These are phyloP conservation scores for Naganishia vaughanmartiniae DNA, from an alignment of 768 basidiomycete species.

Conservation along the genomic window DNA sequence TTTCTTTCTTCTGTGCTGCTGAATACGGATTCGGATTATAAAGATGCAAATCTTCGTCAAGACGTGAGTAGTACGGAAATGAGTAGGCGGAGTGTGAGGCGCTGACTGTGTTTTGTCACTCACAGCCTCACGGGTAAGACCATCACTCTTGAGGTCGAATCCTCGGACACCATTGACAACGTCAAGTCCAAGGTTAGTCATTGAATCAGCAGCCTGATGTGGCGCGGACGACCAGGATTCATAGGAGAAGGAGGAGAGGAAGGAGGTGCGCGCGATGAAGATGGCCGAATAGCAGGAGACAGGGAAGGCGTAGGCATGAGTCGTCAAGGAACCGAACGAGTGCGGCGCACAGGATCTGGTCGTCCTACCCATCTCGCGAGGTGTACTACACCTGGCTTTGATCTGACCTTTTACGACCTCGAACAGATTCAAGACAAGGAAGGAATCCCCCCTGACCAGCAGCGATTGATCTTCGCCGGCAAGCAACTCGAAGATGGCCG, in stretches of 20 bases:
- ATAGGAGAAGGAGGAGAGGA: neutral
- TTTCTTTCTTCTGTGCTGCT: constrained; percentile 4
- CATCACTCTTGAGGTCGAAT: constrained; percentile 61
- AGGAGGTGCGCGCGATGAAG: neutral
- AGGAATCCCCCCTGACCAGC: constrained; percentile 55
- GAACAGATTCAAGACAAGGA: constrained; percentile 54
- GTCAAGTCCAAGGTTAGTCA: constrained; percentile 52
- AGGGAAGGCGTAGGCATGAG: neutral
- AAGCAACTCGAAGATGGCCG: constrained; percentile 57
- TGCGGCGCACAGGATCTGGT: neutral
- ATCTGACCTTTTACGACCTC: constrained; percentile 15
- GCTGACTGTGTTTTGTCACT: neutral
- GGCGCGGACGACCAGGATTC: neutral
- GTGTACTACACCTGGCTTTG: neutral
- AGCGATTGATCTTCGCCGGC: constrained; percentile 58
- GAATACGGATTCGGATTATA: neutral
- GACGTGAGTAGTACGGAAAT: constrained; percentile 23
- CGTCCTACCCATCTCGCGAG: neutral
- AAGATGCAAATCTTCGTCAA: constrained; percentile 37
- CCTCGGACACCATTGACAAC: constrained; percentile 57
- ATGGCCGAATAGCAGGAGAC: neutral
- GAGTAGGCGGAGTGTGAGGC: neutral
- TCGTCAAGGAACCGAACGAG: neutral
- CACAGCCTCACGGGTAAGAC: constrained; percentile 67
- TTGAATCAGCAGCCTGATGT: neutral